Evolutionary conservation across 441 rosid species (phyloP).

Genomic region (Biscutella laevigata): DNA sequence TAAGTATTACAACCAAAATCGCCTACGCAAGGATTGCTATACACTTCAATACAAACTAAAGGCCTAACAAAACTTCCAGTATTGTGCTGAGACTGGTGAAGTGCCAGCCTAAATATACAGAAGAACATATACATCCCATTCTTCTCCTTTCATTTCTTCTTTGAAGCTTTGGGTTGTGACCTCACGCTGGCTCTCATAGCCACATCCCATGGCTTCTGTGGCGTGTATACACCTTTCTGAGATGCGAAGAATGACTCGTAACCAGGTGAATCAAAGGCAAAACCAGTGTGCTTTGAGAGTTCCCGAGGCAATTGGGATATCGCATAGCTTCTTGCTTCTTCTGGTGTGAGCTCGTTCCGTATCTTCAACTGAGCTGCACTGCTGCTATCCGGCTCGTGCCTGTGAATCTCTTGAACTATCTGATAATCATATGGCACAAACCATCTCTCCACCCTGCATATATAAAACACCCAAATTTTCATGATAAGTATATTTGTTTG

Average conservation of each 20-base stretch:
- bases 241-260: constrained; percentile 95
- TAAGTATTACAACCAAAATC: neutral
- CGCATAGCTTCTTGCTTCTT: constrained; percentile 78
- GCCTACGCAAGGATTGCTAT: neutral
- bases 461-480: too few species aligned
- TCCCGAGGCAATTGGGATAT: constrained; percentile 82
- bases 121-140: too few species aligned
- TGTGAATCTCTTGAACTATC: constrained; percentile 81
- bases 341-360: constrained; percentile 57
- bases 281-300: constrained; percentile 85
- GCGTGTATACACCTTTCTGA: constrained; percentile 75
- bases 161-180: constrained; percentile 40
- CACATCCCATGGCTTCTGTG: constrained; percentile 98
- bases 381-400: constrained; percentile 56
- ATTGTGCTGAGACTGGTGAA: neutral
- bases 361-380: constrained; percentile 43
- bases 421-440: constrained; percentile 92
- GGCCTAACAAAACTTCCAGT: constrained; percentile 21
- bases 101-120: constrained; percentile 21
- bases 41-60: neutral
- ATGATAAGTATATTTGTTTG: too few species aligned
- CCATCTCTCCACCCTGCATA: constrained; percentile 76
- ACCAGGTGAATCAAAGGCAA: constrained; percentile 95
- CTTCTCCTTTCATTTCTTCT: too few species aligned
- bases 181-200: constrained; percentile 84